Conservation (phyloP, 345 rosid genomes). For the Lepidium sativum region DNA sequence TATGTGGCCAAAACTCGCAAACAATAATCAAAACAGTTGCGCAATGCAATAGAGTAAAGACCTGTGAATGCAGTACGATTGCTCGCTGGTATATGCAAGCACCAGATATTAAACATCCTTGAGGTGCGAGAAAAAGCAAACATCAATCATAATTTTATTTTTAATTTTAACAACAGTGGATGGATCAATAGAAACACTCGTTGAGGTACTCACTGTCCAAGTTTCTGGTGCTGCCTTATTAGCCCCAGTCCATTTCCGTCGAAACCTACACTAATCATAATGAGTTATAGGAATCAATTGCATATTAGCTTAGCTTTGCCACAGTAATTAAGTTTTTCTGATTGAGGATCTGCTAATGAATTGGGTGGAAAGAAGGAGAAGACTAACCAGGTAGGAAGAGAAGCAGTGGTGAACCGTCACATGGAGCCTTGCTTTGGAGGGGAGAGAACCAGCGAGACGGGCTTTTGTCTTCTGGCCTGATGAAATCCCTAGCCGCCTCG, state of each 20-base stretch:
- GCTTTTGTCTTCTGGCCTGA: conserved; percentile 38
- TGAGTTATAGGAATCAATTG: not conserved
- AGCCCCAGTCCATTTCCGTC: conserved; percentile 70
- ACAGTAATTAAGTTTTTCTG: too few species aligned
- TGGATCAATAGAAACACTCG: not conserved
- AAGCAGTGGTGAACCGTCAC: conserved; percentile 51
- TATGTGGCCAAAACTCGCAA: not conserved
- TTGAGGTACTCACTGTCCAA: conserved; percentile 45
- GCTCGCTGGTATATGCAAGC: conserved; percentile 72
- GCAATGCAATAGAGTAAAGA: not conserved
- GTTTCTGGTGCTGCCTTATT: conserved; percentile 38
- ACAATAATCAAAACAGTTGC: not conserved
- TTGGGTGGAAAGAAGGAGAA: not conserved
- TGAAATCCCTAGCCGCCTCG: conserved; percentile 36
- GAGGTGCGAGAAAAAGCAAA: not conserved
- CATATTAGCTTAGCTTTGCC: not conserved
- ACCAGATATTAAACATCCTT: conserved; percentile 67
- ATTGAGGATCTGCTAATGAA: not conserved
- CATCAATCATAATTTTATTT: too few species aligned
- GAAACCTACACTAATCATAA: conserved; percentile 31
- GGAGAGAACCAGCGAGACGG: conserved; percentile 80
- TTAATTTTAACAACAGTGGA: too few species aligned
- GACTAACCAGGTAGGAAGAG: conserved; percentile 61
- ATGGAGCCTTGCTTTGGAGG: conserved; percentile 39
- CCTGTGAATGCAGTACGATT: conserved; percentile 67